These are phyloP conservation scores for Boletus rubroflammeus DNA, from an alignment of 768 basidiomycete species.

Conservation along the genomic window DNA sequence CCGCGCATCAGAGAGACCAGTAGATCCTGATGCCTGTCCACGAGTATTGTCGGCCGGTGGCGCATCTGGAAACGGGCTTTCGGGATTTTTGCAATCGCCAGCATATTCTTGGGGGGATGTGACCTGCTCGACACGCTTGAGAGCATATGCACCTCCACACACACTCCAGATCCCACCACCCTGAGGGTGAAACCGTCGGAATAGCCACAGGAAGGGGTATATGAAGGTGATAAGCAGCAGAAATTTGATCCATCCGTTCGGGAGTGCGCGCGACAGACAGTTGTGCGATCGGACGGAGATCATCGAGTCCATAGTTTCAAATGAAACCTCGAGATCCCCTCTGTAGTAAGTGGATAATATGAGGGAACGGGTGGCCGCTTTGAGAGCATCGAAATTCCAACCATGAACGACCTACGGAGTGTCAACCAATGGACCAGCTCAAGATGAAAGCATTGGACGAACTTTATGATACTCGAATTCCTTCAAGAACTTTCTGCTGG, in stretches of 20 bases:
- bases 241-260: slow-evolving; percentile 68
- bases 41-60: background rate
- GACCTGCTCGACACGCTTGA: slow-evolving; percentile 43
- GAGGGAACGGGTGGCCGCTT: slow-evolving; percentile 35
- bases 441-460: background rate
- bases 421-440: slow-evolving; percentile 15
- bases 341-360: slow-evolving; percentile 39
- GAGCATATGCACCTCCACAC: slow-evolving; percentile 71
- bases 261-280: slow-evolving; percentile 60
- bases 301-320: slow-evolving; percentile 43
- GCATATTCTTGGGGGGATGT: slow-evolving; percentile 4
- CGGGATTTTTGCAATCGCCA: slow-evolving; percentile 1
- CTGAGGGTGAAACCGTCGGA: slow-evolving; percentile 57
- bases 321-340: slow-evolving; percentile 43
- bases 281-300: slow-evolving; percentile 70
- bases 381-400: slow-evolving; percentile 48
- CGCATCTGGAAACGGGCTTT: slow-evolving; percentile 4
- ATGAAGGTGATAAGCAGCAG: slow-evolving; percentile 65
- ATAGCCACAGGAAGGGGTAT: slow-evolving; percentile 81
- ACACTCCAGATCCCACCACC: slow-evolving; percentile 78
- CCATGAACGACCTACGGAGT: slow-evolving; percentile 50
- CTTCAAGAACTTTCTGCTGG: slow-evolving; percentile 65
- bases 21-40: slow-evolving; percentile 22
- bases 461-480: slow-evolving; percentile 78
- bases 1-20: slow-evolving; percentile 25